Percentiles rank a stretch among this genome's conserved stretches.
phyloP scores from a whole-genome alignment of 805 yeast species.

The Kuraishia floccosa region DNA sequence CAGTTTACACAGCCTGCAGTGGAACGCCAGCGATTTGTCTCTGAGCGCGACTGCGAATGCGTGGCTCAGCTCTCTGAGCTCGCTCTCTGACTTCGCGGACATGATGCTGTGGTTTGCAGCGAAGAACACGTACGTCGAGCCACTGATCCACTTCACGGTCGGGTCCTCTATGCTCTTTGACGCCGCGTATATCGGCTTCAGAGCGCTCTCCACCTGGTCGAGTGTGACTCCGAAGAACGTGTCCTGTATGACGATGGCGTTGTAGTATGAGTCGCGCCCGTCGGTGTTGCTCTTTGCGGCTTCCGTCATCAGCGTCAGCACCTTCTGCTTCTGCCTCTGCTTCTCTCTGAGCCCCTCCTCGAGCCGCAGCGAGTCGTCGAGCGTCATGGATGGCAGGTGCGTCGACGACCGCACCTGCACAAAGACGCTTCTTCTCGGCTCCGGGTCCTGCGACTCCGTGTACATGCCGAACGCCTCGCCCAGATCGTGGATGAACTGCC shows the following conservation, averaged over 20 bases:
- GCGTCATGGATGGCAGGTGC: slow-evolving; percentile 28
- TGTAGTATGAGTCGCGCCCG: slow-evolving; percentile 20
- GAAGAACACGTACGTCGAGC: slow-evolving; percentile 26
- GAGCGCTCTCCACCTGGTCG: slow-evolving; percentile 26
- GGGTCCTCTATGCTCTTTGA: slow-evolving; percentile 14
- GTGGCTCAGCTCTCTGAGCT: slow-evolving; percentile 27
- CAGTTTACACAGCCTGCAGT: slow-evolving; percentile 32
- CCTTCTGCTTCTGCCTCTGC: slow-evolving; percentile 15
- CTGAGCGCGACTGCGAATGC: slow-evolving; percentile 20
- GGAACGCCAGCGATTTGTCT: slow-evolving; percentile 34
- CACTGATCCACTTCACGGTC: slow-evolving; percentile 27
- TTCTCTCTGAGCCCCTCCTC: slow-evolving; percentile 16
- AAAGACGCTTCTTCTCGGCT: slow-evolving; percentile 66
- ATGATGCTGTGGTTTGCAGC: slow-evolving; percentile 19
- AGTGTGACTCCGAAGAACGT: slow-evolving; percentile 41
- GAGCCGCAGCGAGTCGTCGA: slow-evolving; percentile 30
- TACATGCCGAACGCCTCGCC: slow-evolving; percentile 48
- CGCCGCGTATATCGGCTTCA: slow-evolving; percentile 13
- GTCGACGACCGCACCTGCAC: slow-evolving; percentile 26
- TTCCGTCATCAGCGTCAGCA: slow-evolving; percentile 14
- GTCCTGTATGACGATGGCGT: slow-evolving; percentile 44
- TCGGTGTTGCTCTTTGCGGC: slow-evolving; percentile 13
- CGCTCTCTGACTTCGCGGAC: slow-evolving; percentile 27
- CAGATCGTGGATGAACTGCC: slow-evolving; percentile 61
- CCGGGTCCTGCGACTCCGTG: slow-evolving; percentile 71